Base-by-base conservation (phyloP, 2,329 filamentous ascomycete genomes). In the Helminthosporium solani region DNA sequence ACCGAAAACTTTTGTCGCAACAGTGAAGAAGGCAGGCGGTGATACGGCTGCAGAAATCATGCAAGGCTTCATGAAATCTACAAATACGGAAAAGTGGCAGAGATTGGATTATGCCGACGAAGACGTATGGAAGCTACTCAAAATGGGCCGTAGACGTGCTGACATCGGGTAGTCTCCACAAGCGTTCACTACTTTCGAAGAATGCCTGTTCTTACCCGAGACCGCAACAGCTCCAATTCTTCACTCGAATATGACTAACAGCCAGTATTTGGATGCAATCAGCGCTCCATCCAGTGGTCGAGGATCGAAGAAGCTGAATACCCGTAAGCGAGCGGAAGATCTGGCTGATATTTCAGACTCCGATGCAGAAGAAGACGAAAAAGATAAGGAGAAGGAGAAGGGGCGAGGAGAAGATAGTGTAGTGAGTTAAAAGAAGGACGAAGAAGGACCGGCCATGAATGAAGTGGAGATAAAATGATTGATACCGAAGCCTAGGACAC, bases 61-160 rank as follows among this genome's bases (percentile, higher is more conserved):
- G 28, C 94, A 87, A 76, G 85, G 81, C 51, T 83, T 90, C 23
- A 80, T 97, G 53, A 83, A 86, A 57, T 74, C 79, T 35, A 90
- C 95, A 34, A 88, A 95, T 73, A 81, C 84, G 42, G 92, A 99
- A 67, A 75, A 78, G 46, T 99, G 94, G 94, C 81, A 83, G 54
- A 81, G 78, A 50, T 80, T 96, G 68, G 78, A 83, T 50, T 96
- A 91, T 75, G 79, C 87, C 41, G 88, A 95, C 65, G 89, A 95
- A 68, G 86, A 94, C 61, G 82, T 78, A 58, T 42, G 57, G 2
- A 33, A 11, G n/a, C 15, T 15, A 8, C 4, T 20, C 34, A 7
- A 36, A 25, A 25, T 25, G 28, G 25, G 8, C 19, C 3, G 18
- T 21, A n/a, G 11, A 15, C 12, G 25, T 15, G 37, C 50, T 59